Evolutionary conservation across 306 rosid genomes (phyloP).

Genomic region (Cucurbita pepo): DNA sequence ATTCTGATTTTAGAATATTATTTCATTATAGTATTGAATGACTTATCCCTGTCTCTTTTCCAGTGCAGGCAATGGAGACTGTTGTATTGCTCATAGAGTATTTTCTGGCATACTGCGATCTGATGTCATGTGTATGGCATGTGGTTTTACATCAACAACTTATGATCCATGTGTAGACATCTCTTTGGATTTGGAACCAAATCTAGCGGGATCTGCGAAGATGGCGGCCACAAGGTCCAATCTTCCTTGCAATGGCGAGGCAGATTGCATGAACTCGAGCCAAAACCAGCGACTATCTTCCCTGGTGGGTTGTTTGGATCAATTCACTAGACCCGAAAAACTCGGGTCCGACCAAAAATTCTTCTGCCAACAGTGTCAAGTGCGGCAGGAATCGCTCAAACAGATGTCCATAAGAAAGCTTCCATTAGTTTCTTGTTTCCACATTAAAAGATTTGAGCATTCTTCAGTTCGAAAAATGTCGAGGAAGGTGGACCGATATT

Average conservation of each 20-base stretch:
- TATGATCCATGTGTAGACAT: constrained; percentile 85
- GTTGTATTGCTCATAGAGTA: constrained; percentile 86
- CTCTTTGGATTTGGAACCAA: constrained; percentile 80
- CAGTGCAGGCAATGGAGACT: constrained; percentile 73
- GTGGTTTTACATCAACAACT: constrained; percentile 94
- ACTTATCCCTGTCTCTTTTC: constrained; percentile 12
- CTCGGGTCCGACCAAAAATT: constrained; percentile 88
- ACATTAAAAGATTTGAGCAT: constrained; percentile 86
- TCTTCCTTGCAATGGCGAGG: constrained; percentile 52
- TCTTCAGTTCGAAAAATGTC: constrained; percentile 74
- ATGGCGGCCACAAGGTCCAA: constrained; percentile 27
- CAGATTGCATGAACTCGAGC: constrained; percentile 29
- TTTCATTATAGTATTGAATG: background rate
- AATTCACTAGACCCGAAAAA: constrained; percentile 80
- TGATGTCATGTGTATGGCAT: constrained; percentile 89
- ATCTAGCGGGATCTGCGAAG: constrained; percentile 48
- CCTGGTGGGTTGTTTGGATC: constrained; percentile 75
- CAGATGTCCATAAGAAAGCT: constrained; percentile 91
- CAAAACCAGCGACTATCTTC: constrained; percentile 47
- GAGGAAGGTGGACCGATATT: constrained; percentile 68
- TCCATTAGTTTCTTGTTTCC: constrained; percentile 84
- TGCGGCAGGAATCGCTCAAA: constrained; percentile 81
- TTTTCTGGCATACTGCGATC: constrained; percentile 88
- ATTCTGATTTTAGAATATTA: background rate
- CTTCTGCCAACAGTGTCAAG: constrained; percentile 84